Evolutionary conservation across 1,139 yeast species (phyloP), one percentile per base, ranked within the genome.

Genomic region (Kodamaea alishanica): DNA sequence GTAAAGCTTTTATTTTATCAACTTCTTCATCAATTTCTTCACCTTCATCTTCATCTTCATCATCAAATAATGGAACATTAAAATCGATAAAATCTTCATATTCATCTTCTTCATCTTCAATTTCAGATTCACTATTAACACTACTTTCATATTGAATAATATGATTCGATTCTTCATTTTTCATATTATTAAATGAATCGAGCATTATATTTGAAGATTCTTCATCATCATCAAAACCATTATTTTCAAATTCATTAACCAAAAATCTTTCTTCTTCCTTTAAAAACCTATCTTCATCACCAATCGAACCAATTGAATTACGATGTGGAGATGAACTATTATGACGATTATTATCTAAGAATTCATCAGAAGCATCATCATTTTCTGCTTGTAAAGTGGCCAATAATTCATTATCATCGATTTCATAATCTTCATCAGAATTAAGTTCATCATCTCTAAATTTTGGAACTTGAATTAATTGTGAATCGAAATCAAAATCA

Each of bases 311-410:
- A 34, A 77, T 48, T 2, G 80, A 75, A 39, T 68, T 65, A 12
- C 72, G 48, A 32, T 48, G 39, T 8, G 37, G 39, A 2, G 30
- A 37, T 8, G 33, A 34, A 15, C 20, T 15, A 15, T 15, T 15
- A 2, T 42, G 44, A 15, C 31, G 32, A 8, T 30, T 12, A 4
- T 37, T 37, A 3, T 41, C 57, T 27, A 52, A 42, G 11, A 47
- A 55, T 46, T 76, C 81, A 31, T 74, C 74, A 28, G 72, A 61
- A 6, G 46, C 52, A 11, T 35, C 44, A 47, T 79, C 84, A 46
- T 77, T 76, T 51, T 81, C 86, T 20, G 81, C 84, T 48, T 81
- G 84, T 37, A 80, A 65, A 0, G 88, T 81, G 32, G 83, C 83
- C 40, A 83, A 70, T 43, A 83, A 69, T 46, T 81, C 85, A 49